Percentiles rank a stretch among this genome's conserved stretches.
Conservation (phyloP, 176 grass and related monocot genomes). For the Pontederia crassipes region DNA sequence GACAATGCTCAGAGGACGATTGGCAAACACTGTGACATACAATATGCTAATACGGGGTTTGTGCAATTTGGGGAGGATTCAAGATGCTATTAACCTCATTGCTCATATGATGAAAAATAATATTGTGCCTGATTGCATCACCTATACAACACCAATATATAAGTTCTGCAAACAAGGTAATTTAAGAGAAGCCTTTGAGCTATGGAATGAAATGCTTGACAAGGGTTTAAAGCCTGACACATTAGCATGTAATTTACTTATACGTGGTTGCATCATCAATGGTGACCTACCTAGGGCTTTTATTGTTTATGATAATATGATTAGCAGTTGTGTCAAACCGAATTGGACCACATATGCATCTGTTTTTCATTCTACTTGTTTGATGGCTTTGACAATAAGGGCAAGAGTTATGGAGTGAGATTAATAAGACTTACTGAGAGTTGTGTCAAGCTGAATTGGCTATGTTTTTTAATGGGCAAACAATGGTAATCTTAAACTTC, state of each 20-base stretch:
- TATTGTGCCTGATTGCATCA: conserved; percentile 58
- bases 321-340: conserved; percentile 36
- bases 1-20: conserved; percentile 34
- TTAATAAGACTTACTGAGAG: too few species aligned
- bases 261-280: conserved; percentile 46
- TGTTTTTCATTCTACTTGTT: conserved; percentile 38
- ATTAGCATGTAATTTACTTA: conserved; percentile 58
- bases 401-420: too few species aligned
- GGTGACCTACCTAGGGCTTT: conserved; percentile 34
- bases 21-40: conserved; percentile 50
- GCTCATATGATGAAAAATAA: conserved; percentile 28
- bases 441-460: too few species aligned
- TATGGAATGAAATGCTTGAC: conserved; percentile 61
- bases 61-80: conserved; percentile 42
- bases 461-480: too few species aligned
- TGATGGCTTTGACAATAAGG: conserved; percentile 5
- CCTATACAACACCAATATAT: conserved; percentile 57
- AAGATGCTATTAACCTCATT: conserved; percentile 41
- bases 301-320: conserved; percentile 41
- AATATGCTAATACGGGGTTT: conserved; percentile 67
- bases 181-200: conserved; percentile 38
- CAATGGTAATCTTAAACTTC: too few species aligned
- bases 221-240: conserved; percentile 49
- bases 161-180: conserved; percentile 41
- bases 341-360: conserved; percentile 47